Evolutionary conservation across 768 basidiomycete genomes (phyloP).

Genomic region (Tephrocybe sp.): DNA sequence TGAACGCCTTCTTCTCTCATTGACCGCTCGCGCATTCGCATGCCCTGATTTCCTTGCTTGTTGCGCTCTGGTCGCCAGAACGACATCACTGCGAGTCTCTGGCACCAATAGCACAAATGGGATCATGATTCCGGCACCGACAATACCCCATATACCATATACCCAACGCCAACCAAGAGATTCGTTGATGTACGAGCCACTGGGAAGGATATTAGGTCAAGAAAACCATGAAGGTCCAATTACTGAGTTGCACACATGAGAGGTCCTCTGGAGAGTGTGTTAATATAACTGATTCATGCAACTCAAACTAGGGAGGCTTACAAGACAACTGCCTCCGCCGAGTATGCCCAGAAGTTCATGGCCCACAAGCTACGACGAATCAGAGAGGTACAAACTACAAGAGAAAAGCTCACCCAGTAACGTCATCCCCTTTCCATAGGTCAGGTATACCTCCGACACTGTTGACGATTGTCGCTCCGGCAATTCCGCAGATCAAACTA

Average conservation of each 20-base stretch:
- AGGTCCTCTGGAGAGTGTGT: constrained; percentile 14
- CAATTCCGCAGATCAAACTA: constrained; percentile 19
- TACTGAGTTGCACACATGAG: constrained; percentile 9
- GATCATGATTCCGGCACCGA: constrained; percentile 15
- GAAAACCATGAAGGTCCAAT: neutral
- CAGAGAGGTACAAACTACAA: neutral
- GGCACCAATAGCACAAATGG: constrained; percentile 20
- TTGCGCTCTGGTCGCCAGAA: constrained; percentile 19
- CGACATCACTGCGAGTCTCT: constrained; percentile 21
- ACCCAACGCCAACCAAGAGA: constrained; percentile 23
- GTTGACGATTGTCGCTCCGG: constrained; percentile 18
- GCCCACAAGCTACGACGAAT: constrained; percentile 17
- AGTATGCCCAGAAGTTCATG: constrained; percentile 24
- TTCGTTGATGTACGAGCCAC: constrained; percentile 19
- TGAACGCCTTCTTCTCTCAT: constrained; percentile 19
- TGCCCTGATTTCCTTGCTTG: constrained; percentile 14
- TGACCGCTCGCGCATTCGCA: constrained; percentile 17
- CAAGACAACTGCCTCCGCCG: constrained; percentile 18
- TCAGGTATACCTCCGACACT: constrained; percentile 22
- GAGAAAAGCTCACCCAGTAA: constrained; percentile 7
- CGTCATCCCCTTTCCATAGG: constrained; percentile 20
- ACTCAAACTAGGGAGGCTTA: neutral
- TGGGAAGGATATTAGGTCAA: neutral
- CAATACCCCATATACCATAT: constrained; percentile 22
- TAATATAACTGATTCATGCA: neutral